Conservation (phyloP, 2,329 filamentous ascomycete genomes). For the Furcasterigmium sp. region DNA sequence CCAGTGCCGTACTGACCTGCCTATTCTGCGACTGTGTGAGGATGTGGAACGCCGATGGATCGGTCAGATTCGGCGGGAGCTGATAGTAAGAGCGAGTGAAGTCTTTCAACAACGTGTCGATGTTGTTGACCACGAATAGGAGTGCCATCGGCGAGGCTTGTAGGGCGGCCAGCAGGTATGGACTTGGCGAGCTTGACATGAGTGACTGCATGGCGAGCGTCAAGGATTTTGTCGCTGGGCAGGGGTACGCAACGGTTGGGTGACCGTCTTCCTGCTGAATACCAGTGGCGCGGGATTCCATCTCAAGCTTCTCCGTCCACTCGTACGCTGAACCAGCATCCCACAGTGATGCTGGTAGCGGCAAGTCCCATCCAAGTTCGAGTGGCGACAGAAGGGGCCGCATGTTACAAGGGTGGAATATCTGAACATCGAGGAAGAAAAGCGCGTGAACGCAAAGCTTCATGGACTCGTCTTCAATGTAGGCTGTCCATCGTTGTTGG, state of each 20-base stretch:
- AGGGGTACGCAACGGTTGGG: constrained; percentile 9
- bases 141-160: constrained; percentile 19
- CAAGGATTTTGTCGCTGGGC: constrained; percentile 18
- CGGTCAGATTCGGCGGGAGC: constrained; percentile 20
- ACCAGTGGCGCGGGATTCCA: constrained; percentile 11
- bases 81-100: constrained; percentile 28
- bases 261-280: constrained; percentile 9
- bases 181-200: constrained; percentile 20
- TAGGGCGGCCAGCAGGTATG: constrained; percentile 16
- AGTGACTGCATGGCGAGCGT: constrained; percentile 23
- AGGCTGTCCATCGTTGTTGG: constrained; percentile 17
- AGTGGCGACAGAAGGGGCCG: constrained; percentile 21
- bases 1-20: constrained; percentile 18
- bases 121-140: constrained; percentile 20
- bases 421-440: constrained; percentile 21
- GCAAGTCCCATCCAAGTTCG: constrained; percentile 28
- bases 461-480: constrained; percentile 22
- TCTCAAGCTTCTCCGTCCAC: constrained; percentile 18
- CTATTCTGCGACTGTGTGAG: constrained; percentile 24
- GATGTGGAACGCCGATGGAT: constrained; percentile 25
- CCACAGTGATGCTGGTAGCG: constrained; percentile 20
- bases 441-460: constrained; percentile 22
- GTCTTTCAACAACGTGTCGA: constrained; percentile 21
- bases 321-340: constrained; percentile 19
- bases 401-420: constrained; percentile 21